These are phyloP conservation scores for Verticillium nonalfalfae DNA, from an alignment of 2,329 filamentous ascomycete genomes.

Conservation along the genomic window DNA sequence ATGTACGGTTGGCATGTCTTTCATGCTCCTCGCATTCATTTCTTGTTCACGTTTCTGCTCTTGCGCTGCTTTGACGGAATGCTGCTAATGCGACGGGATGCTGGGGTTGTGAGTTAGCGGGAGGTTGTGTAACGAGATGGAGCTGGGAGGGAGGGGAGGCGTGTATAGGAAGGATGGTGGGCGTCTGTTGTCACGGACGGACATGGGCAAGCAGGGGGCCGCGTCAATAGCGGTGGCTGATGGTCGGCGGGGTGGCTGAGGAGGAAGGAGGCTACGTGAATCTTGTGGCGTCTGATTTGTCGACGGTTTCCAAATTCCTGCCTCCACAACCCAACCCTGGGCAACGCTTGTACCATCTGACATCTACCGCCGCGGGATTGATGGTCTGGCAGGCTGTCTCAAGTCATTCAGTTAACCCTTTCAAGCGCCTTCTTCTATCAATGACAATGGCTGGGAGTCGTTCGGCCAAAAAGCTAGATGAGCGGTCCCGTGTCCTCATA, in stretches of 20 bases:
- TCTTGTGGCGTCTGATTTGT: neutral
- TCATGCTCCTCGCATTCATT: neutral
- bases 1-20: neutral
- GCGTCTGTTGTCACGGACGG: neutral
- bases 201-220: too few species aligned
- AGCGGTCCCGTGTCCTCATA: too few species aligned
- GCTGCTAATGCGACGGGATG: neutral
- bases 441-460: too few species aligned
- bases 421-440: too few species aligned
- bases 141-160: neutral
- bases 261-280: neutral
- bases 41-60: neutral
- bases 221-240: neutral
- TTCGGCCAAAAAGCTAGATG: too few species aligned
- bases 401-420: too few species aligned
- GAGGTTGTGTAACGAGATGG: neutral
- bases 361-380: too few species aligned
- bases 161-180: neutral
- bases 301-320: neutral
- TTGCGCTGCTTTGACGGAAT: neutral
- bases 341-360: too few species aligned
- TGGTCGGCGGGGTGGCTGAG: neutral
- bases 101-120: neutral
- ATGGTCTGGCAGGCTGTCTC: too few species aligned
- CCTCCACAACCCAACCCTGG: too few species aligned